Percentiles rank a stretch among this genome's conserved stretches.
These are phyloP conservation scores for Pelargonium nanum DNA, from an alignment of 345 rosid genomes.

Conservation along the genomic window DNA sequence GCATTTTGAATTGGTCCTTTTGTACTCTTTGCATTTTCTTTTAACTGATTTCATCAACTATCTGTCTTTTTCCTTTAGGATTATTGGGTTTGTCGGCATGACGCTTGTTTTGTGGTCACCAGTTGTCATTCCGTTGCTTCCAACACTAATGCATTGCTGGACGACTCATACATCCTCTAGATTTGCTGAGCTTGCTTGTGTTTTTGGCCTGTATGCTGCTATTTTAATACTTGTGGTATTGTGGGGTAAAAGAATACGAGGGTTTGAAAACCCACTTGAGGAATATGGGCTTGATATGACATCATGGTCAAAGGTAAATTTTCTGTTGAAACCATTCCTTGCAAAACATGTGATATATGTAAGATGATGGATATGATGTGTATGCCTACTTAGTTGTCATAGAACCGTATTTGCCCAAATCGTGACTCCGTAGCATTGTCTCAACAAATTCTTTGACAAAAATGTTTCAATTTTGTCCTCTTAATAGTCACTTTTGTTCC, in stretches of 20 bases:
- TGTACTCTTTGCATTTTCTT: neutral
- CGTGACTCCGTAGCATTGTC: no score
- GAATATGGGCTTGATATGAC: slow-evolving; percentile 73
- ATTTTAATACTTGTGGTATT: slow-evolving; percentile 52
- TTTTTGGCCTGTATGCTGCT: slow-evolving; percentile 71
- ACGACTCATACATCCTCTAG: slow-evolving; percentile 48
- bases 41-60: slow-evolving; percentile 8
- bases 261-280: slow-evolving; percentile 56
- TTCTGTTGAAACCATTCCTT: slow-evolving; percentile 8
- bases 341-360: neutral
- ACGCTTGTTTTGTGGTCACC: slow-evolving; percentile 89
- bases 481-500: no score
- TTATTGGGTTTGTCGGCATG: slow-evolving; percentile 68
- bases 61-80: slow-evolving; percentile 30
- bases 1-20: neutral
- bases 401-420: no score
- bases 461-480: no score
- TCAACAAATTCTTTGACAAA: no score
- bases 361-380: neutral
- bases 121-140: slow-evolving; percentile 65
- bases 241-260: slow-evolving; percentile 85
- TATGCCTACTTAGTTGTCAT: no score
- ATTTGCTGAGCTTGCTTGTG: slow-evolving; percentile 61
- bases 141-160: slow-evolving; percentile 78
- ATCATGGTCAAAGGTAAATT: slow-evolving; percentile 41